Conservation (phyloP, 192 early-diverging fungal species). For the Gryganskiella cystojenkinii region DNA sequence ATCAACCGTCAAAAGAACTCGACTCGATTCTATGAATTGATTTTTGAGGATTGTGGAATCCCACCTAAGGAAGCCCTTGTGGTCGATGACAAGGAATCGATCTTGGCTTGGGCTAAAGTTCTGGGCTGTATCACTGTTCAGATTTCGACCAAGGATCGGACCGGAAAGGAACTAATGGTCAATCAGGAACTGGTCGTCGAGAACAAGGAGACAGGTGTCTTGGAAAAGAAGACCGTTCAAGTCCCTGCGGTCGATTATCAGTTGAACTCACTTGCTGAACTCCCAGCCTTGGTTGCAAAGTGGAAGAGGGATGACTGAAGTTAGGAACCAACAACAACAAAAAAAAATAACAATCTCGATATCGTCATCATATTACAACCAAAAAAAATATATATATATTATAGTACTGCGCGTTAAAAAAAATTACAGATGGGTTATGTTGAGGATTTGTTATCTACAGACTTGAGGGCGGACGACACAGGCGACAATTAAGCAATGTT, state of each 20-base stretch:
- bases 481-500: too few relatives aligned
- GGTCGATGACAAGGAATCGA: slow-evolving; percentile 44
- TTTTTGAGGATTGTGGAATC: slow-evolving; percentile 23
- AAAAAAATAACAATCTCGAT: too few relatives aligned
- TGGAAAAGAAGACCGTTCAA: slow-evolving; percentile 10
- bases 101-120: slow-evolving; percentile 40
- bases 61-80: slow-evolving; percentile 24
- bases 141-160: slow-evolving; percentile 33
- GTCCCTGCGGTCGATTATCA: slow-evolving; percentile 33
- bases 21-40: slow-evolving; percentile 19
- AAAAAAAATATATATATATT: too few relatives aligned
- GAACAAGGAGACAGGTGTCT: not conserved
- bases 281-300: slow-evolving; percentile 16
- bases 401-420: too few relatives aligned
- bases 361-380: too few relatives aligned
- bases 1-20: slow-evolving; percentile 22
- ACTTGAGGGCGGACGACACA: too few relatives aligned
- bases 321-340: too few relatives aligned
- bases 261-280: slow-evolving; percentile 18
- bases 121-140: slow-evolving; percentile 27
- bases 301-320: slow-evolving; percentile 16
- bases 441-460: too few relatives aligned
- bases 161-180: slow-evolving; percentile 30
- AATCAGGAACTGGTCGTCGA: slow-evolving; percentile 2
- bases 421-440: too few relatives aligned